Base-by-base conservation (phyloP, 129 eudicot species). In the Flaveria linearis region DNA sequence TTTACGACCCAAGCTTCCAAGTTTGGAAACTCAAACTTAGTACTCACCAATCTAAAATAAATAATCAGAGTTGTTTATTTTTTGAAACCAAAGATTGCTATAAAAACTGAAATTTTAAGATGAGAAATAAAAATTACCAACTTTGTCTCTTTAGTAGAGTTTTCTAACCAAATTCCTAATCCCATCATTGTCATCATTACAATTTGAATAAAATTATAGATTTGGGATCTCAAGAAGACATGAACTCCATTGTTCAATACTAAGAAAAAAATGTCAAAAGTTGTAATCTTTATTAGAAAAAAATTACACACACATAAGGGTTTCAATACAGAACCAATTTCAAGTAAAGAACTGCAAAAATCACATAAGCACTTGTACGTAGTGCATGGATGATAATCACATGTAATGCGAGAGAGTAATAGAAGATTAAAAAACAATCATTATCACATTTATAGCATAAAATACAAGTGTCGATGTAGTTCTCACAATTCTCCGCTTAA, bases 1-100 rank as follows among this genome's bases (percentile, higher is more conserved):
- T 18, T 30, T 22, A 52, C 1, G n/a, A 66, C 18, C 57, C 56
- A 16, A 53, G 16, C 18, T 66, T 5, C 26, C 22, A 51, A 33
- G 1, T 33, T 33, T 76, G 72, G 73, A 63, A 76, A 62, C 23
- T 46, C 51, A 63, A 63, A 60, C 5, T 25, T 51, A 22, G 20
- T 51, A 51, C 11, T 55, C 1, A 7, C 25, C 18, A 1, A 56
- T 7, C 18, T 11, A 17, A 20, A 62, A 49, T 15, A 7, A 33
- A 53, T 12, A 51, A 22, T 25, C 68, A 62, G 36, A 30, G 5
- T 5, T 30, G 36, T 30, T 30, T 30, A 4, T 30, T 3, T 28
- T 30, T 30, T 30, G 5, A 30, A 30, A 30, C 36, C 3, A 4
- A 30, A 20, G 50, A 36, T 25, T 70, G 26, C 71, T 33, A n/a